Evolutionary conservation across 1,284 basidiomycete genomes (phyloP).

Genomic region (Moesziomyces sp.): DNA sequence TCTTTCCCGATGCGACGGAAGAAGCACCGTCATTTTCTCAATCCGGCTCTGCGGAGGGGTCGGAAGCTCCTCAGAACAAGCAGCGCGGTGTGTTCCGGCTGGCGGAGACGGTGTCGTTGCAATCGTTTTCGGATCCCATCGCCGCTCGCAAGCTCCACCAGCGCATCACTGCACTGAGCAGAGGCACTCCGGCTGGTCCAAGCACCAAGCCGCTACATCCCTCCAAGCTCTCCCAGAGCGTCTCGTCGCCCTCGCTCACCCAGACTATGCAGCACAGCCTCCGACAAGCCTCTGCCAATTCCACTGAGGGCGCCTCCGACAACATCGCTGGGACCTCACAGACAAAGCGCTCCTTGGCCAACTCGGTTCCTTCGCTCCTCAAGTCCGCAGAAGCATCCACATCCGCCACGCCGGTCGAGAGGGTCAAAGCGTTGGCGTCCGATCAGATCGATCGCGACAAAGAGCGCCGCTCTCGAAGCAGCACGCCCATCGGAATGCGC

Average conservation of each 20-base stretch:
- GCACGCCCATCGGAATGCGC: constrained; percentile 30
- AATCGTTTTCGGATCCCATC: constrained; percentile 48
- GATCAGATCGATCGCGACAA: constrained; percentile 43
- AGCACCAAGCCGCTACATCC: constrained; percentile 30
- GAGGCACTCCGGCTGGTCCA: constrained; percentile 7
- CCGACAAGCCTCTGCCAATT: background rate
- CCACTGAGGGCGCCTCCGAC: background rate
- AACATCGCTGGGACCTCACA: background rate
- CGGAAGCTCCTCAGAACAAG: constrained; percentile 1
- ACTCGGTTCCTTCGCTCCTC: constrained; percentile 28
- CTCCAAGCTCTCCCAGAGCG: constrained; percentile 38
- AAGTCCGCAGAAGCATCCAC: constrained; percentile 12
- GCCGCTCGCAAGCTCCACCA: constrained; percentile 41
- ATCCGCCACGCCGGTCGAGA: constrained; percentile 16
- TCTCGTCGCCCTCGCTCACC: constrained; percentile 29
- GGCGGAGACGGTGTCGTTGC: constrained; percentile 54
- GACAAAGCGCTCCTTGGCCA: constrained; percentile 21
- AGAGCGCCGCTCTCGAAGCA: constrained; percentile 30
- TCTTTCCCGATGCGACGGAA: constrained; percentile 2
- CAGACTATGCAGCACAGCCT: constrained; percentile 5
- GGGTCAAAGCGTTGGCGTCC: constrained; percentile 44
- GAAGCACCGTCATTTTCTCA: constrained; percentile 5
- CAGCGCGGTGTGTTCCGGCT: constrained; percentile 58
- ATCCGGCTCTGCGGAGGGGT: background rate
- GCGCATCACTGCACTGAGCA: constrained; percentile 43